These are phyloP conservation scores for Kwoniella pini DNA, from an alignment of 768 basidiomycete species.

Conservation along the genomic window DNA sequence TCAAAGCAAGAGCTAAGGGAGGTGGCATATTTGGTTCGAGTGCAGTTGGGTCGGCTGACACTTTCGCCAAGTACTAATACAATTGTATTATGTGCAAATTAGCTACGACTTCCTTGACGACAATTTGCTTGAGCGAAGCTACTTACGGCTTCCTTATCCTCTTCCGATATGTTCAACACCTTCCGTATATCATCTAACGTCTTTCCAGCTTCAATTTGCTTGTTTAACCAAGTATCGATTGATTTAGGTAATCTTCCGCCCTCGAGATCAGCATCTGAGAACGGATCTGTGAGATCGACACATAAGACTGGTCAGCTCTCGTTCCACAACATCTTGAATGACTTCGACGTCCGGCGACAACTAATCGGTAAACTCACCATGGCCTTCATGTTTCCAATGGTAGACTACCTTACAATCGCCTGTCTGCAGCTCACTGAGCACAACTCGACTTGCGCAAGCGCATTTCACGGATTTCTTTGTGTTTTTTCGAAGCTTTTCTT, in stretches of 20 bases:
- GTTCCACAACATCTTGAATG: background rate
- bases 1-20: conserved; percentile 28
- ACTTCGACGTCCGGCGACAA: background rate
- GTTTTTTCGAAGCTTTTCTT: conserved; percentile 39
- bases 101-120: too few species aligned
- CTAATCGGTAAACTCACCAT: conserved; percentile 35
- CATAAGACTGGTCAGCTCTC: too few species aligned
- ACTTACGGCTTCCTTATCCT: conserved; percentile 38
- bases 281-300: conserved; percentile 33
- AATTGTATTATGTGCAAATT: too few species aligned
- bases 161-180: conserved; percentile 33
- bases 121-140: too few species aligned
- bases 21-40: conserved; percentile 36
- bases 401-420: conserved; percentile 39
- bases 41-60: conserved; percentile 22
- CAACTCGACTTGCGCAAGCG: conserved; percentile 36
- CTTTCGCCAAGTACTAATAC: conserved; percentile 25
- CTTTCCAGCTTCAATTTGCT: conserved; percentile 38
- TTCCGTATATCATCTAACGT: conserved; percentile 37
- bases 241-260: conserved; percentile 36
- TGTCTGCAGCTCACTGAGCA: conserved; percentile 35
- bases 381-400: conserved; percentile 49
- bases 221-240: conserved; percentile 44
- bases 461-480: conserved; percentile 49
- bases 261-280: conserved; percentile 31